A percentile compares a stretch with the other conserved stretches of the same genome.
Conservation (phyloP, 1,284 basidiomycete genomes). For the Pterula multifida region DNA sequence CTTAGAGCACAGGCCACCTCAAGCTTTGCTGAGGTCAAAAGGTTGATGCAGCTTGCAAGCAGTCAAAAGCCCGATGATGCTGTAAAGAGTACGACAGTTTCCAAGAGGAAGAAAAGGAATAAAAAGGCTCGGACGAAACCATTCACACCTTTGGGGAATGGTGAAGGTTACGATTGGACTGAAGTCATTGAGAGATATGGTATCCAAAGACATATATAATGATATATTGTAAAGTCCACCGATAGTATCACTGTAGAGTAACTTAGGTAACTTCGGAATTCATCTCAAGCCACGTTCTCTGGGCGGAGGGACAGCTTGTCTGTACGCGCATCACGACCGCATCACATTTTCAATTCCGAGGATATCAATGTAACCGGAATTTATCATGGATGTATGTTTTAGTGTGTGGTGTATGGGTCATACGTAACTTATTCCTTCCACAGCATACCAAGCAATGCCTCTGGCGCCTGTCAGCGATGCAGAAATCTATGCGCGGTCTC, state of each 20-base stretch:
- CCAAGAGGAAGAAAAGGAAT: conserved; percentile 10
- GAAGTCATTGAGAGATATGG: conserved; percentile 18
- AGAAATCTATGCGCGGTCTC: not conserved
- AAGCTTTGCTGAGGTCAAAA: conserved; percentile 56
- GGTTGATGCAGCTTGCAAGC: conserved; percentile 40
- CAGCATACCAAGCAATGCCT: not conserved
- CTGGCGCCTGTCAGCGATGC: not conserved
- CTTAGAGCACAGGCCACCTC: conserved; percentile 62
- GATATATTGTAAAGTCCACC: not conserved
- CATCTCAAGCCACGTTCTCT: not conserved
- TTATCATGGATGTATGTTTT: too few relatives aligned
- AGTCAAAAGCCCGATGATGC: conserved; percentile 15
- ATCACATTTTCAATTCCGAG: too few relatives aligned
- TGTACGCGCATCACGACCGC: not conserved
- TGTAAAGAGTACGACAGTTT: conserved; percentile 7
- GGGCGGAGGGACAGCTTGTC: not conserved
- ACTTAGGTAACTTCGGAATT: not conserved
- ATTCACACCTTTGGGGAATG: conserved; percentile 18
- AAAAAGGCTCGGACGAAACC: conserved; percentile 7
- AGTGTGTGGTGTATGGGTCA: not conserved
- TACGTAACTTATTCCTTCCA: not conserved
- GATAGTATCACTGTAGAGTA: not conserved
- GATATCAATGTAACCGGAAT: too few relatives aligned
- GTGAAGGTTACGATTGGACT: conserved; percentile 28
- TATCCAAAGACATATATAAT: not conserved